Base-by-base conservation (phyloP, 1,284 basidiomycete genomes). In the Malassezia sp. region DNA sequence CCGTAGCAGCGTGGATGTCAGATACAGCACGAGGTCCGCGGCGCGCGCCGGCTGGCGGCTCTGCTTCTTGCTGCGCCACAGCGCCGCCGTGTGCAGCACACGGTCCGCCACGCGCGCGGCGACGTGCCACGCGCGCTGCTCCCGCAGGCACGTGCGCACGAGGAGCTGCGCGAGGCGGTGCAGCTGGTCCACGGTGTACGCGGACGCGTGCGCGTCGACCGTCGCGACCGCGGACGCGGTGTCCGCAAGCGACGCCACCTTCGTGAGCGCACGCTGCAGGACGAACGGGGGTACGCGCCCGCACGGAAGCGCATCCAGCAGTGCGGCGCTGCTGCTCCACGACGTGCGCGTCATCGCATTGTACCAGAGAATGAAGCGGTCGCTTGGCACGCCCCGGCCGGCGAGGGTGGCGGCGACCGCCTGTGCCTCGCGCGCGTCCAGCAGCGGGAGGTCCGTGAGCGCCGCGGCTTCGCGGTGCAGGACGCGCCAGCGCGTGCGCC, bases 291-390 rank as follows among this genome's bases (percentile, higher is more conserved):
- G 42, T 9, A 45, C 17, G 17, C 15, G 11, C 5, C 42, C 42
- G 20, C 20, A 18, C 29, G 30, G 37, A n/a, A 32, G n/a, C n/a
- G 31, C 15, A n/a, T 34, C 37, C 17, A 22, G 26, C 11, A n/a
- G 17, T 11, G 10, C 23, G 2, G 36, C 41, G 28, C 36, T 27
- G 14, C 39, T 42, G 12, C 20, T 15, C 42, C 42, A 50, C 5
- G 48, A 31, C 9, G 32, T 9, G 21, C 42, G 48, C 11, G 38
- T 41, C 11, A 38, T 21, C n/a, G 24, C 38, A 27, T 50, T 50
- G 43, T 50, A 45, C 48, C 48, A 50, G 29, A 26, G 31, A 12
- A 50, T 22, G 17, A 50, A 50, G 10, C 17, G 9, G 2, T 23
- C 12, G 3, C 12, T 18, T 1, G 23, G 22, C 15, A 50, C 27